These are phyloP conservation scores for Pichia nakasei DNA, from an alignment of 805 yeast genomes.

Conservation along the genomic window DNA sequence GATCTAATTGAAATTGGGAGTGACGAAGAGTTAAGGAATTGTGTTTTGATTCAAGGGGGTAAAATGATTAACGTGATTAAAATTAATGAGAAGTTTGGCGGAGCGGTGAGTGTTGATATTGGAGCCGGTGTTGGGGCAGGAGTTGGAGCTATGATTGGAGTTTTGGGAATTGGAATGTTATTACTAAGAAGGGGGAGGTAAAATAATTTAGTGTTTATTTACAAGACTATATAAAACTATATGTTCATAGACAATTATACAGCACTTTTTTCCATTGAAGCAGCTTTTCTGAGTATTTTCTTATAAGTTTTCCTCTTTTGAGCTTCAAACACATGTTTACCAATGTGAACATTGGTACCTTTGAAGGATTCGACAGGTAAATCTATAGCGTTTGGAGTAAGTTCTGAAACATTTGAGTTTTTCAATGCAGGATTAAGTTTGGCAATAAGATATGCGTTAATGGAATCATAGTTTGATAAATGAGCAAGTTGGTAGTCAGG, in stretches of 20 bases:
- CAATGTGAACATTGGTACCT: slow-evolving; percentile 50
- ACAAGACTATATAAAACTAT: not conserved
- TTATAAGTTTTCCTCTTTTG: slow-evolving; percentile 38
- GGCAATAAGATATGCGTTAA: slow-evolving; percentile 30
- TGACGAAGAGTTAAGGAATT: slow-evolving; percentile 64
- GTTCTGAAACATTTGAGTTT: slow-evolving; percentile 45
- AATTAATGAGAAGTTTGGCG: slow-evolving; percentile 7
- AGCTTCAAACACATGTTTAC: slow-evolving; percentile 38
- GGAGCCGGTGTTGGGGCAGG: not conserved
- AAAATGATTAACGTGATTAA: slow-evolving; percentile 47
- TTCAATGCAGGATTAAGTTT: slow-evolving; percentile 31
- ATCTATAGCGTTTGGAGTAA: slow-evolving; percentile 63
- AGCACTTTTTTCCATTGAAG: slow-evolving; percentile 18
- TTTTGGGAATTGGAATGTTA: not conserved
- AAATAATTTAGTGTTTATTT: slow-evolving; percentile 12
- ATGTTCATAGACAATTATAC: slow-evolving; percentile 5
- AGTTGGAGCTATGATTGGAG: not conserved
- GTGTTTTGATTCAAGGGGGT: slow-evolving; percentile 43
- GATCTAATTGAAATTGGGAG: slow-evolving; percentile 72
- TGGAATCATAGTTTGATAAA: slow-evolving; percentile 30
- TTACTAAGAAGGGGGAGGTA: not conserved
- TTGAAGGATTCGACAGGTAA: slow-evolving; percentile 46
- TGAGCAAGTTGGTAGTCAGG: slow-evolving; percentile 42
- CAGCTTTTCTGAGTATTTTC: slow-evolving; percentile 33
- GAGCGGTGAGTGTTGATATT: not conserved